Percentiles rank a stretch among this genome's conserved stretches.
phyloP scores from a whole-genome alignment of 2,329 filamentous ascomycete species.

The Cercospora brassicicola region DNA sequence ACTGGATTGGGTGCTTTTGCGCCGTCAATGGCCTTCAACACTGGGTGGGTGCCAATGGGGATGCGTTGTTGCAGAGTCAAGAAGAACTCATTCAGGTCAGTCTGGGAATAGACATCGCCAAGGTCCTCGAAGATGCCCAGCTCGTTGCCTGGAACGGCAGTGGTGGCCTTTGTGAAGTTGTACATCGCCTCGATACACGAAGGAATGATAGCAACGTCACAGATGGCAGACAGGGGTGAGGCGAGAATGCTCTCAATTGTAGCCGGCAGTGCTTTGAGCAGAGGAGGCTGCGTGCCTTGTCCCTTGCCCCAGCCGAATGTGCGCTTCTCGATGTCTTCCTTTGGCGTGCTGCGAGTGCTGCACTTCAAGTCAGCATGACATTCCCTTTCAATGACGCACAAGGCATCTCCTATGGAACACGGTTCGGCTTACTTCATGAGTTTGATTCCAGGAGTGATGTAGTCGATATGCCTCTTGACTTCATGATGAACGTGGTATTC shows the following conservation, averaged over 20 bases:
- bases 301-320: conserved; percentile 22
- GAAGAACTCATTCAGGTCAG: conserved; percentile 50
- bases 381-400: background rate
- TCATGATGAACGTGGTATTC: conserved; percentile 50
- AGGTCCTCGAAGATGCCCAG: conserved; percentile 48
- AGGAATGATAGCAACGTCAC: conserved; percentile 40
- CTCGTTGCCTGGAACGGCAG: conserved; percentile 47
- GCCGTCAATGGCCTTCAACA: conserved; percentile 29
- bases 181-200: conserved; percentile 47
- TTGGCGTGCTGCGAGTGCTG: conserved; percentile 5
- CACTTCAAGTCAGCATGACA: conserved; percentile 10
- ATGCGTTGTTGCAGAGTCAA: conserved; percentile 40
- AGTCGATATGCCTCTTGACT: conserved; percentile 54
- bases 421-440: conserved; percentile 33
- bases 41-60: conserved; percentile 31
- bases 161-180: conserved; percentile 45
- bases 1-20: conserved; percentile 40
- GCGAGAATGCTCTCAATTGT: conserved; percentile 15
- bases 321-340: conserved; percentile 25
- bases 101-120: conserved; percentile 48
- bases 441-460: conserved; percentile 57
- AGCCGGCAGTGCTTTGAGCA: conserved; percentile 17
- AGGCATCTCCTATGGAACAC: background rate
- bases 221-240: conserved; percentile 15
- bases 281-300: conserved; percentile 18